Conservation (phyloP, 345 rosid species). For the Reutealis trisperma region DNA sequence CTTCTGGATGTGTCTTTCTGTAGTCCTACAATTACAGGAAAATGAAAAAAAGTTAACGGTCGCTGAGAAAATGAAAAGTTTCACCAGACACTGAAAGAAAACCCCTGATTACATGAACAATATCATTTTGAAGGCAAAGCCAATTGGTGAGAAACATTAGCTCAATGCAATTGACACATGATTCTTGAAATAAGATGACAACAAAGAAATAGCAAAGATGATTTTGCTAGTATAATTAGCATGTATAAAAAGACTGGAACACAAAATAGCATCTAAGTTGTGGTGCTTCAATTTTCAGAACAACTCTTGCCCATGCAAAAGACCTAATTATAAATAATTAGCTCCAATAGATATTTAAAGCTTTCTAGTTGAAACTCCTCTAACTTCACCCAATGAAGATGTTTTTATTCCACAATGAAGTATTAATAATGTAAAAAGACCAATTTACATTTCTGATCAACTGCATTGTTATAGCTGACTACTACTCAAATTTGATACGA, state of each 20-base stretch:
- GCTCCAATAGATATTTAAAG: neutral
- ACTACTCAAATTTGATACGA: too few species aligned
- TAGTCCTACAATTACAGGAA: slow-evolving; percentile 50
- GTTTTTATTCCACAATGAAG: neutral
- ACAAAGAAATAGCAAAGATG: neutral
- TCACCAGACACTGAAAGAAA: neutral
- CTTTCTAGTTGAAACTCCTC: neutral
- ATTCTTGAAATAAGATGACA: neutral
- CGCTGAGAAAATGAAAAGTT: neutral
- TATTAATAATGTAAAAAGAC: neutral
- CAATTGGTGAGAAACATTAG: neutral
- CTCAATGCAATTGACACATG: neutral
- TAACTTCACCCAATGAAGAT: neutral
- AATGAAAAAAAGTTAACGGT: neutral
- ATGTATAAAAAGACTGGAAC: neutral
- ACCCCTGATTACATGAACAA: neutral
- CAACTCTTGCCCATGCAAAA: neutral
- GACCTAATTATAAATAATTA: neutral
- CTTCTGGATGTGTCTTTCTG: slow-evolving; percentile 67
- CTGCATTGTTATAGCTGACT: too few species aligned
- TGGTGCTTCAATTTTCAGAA: neutral
- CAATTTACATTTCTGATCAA: neutral
- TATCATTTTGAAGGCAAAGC: neutral
- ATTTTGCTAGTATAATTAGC: neutral
- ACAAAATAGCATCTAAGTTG: neutral